These are phyloP conservation scores for Xerocomus nothofagi DNA, from an alignment of 1,284 basidiomycete species.

Conservation along the genomic window DNA sequence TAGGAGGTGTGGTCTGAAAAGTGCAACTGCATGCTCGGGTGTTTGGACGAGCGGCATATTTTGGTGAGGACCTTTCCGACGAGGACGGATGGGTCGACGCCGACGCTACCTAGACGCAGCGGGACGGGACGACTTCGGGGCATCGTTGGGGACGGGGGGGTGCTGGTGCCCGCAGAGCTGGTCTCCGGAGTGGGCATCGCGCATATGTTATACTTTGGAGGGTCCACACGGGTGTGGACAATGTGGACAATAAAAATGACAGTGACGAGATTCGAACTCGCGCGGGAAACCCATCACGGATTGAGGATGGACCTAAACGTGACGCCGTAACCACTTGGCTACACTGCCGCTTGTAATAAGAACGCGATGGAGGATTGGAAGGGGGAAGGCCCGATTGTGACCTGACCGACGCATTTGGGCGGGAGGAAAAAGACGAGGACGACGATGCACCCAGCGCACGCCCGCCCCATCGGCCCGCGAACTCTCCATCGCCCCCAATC, in stretches of 20 bases:
- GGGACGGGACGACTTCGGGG: constrained; percentile 32
- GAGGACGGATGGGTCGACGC: constrained; percentile 49
- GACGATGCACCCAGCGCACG: constrained; percentile 40
- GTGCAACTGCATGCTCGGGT: constrained; percentile 56
- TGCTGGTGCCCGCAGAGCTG: constrained; percentile 11
- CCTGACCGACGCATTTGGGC: constrained; percentile 12
- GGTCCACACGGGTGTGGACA: constrained; percentile 17
- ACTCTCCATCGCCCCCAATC: constrained; percentile 48
- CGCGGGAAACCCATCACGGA: constrained; percentile 61
- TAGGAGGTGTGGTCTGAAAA: constrained; percentile 55
- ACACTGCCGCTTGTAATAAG: constrained; percentile 44
- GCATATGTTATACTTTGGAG: constrained; percentile 11
- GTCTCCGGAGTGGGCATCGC: constrained; percentile 18
- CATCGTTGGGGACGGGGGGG: constrained; percentile 31
- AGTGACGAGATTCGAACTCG: constrained; percentile 66
- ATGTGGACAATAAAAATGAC: constrained; percentile 37
- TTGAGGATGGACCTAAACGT: constrained; percentile 49
- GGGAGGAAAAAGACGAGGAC: constrained; percentile 9
- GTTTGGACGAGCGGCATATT: constrained; percentile 50
- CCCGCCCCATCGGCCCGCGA: constrained; percentile 62
- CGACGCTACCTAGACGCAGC: constrained; percentile 39
- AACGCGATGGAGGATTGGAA: fast-evolving
- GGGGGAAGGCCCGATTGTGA: background rate
- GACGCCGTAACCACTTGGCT: constrained; percentile 65
- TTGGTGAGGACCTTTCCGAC: constrained; percentile 52